These are phyloP conservation scores for Pythium brachiatum DNA, from an alignment of 352 stramenopile species.

Conservation along the genomic window DNA sequence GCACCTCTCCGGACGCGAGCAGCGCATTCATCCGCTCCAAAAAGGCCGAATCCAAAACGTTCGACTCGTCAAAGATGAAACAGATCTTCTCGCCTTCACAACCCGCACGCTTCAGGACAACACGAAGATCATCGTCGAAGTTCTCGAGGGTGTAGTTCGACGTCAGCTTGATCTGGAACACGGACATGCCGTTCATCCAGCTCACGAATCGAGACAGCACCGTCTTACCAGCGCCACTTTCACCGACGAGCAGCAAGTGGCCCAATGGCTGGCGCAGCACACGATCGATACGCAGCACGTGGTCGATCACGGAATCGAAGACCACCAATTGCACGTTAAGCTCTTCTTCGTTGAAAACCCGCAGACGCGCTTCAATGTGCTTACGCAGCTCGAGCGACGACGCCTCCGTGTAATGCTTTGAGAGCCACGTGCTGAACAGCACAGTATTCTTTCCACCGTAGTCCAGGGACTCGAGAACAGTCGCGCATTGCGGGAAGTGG, in stretches of 20 bases:
- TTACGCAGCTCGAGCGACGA: constrained; percentile 92
- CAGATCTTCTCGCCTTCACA: constrained; percentile 99
- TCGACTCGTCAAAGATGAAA: constrained; percentile 99
- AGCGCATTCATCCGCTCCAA: constrained; percentile 99
- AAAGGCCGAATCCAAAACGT: constrained; percentile 98
- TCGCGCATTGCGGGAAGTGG: constrained; percentile 82
- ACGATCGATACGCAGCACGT: constrained; percentile 97
- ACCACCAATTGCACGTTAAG: constrained; percentile 99
- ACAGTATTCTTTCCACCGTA: constrained; percentile 89
- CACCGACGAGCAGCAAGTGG: constrained; percentile 97
- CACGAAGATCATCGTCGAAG: constrained; percentile 99
- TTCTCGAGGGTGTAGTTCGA: constrained; percentile 98
- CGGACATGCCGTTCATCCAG: constrained; percentile 99
- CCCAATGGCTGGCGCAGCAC: constrained; percentile 98
- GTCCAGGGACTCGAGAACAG: constrained; percentile 65
- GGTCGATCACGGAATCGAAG: constrained; percentile 99
- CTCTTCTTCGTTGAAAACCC: constrained; percentile 99
- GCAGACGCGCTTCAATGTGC: constrained; percentile 95
- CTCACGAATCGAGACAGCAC: constrained; percentile 99
- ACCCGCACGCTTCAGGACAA: constrained; percentile 96
- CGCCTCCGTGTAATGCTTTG: constrained; percentile 96
- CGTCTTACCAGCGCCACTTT: constrained; percentile 99
- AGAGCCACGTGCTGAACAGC: constrained; percentile 98
- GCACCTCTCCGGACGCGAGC: constrained; percentile 98
- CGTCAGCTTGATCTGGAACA: constrained; percentile 99